These are phyloP conservation scores for Metschnikowia santaceciliae DNA, from an alignment of 805 yeast species.

Conservation along the genomic window DNA sequence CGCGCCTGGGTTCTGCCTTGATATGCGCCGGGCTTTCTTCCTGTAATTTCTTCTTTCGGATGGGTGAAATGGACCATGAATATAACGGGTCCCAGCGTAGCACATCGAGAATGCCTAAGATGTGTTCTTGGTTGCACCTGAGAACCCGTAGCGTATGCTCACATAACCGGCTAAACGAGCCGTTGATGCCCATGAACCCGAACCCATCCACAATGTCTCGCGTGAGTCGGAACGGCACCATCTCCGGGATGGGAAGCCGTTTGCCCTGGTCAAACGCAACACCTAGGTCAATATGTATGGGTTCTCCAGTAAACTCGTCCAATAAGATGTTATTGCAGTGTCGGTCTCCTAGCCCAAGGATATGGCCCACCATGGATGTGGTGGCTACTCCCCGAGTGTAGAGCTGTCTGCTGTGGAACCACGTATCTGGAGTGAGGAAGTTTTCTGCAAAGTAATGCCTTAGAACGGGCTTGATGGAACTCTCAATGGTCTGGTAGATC, in stretches of 20 bases:
- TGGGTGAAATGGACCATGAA: conserved; percentile 84
- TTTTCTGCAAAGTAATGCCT: conserved; percentile 65
- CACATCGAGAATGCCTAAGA: conserved; percentile 79
- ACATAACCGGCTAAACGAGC: conserved; percentile 68
- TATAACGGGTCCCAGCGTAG: conserved; percentile 90
- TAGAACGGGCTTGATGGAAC: conserved; percentile 60
- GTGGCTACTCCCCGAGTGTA: conserved; percentile 81
- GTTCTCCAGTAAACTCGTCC: conserved; percentile 83
- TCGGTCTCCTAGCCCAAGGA: conserved; percentile 91
- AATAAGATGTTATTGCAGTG: conserved; percentile 86
- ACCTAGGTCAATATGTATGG: conserved; percentile 93
- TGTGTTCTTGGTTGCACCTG: conserved; percentile 60
- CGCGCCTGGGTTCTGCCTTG: conserved; percentile 26
- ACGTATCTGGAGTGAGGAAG: conserved; percentile 61
- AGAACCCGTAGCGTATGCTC: conserved; percentile 70
- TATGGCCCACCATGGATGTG: conserved; percentile 79
- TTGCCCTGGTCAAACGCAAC: conserved; percentile 95
- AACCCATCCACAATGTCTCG: conserved; percentile 89
- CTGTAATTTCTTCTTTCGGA: conserved; percentile 54
- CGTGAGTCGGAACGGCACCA: conserved; percentile 89
- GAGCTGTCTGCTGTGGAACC: conserved; percentile 63
- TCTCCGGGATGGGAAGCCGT: conserved; percentile 79
- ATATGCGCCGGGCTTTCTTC: conserved; percentile 25
- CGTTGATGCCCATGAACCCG: conserved; percentile 83
- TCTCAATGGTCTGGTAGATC: conserved; percentile 45